Evolutionary conservation across 169 alveolate species (phyloP).

Genomic region (Eimeria praecox): DNA sequence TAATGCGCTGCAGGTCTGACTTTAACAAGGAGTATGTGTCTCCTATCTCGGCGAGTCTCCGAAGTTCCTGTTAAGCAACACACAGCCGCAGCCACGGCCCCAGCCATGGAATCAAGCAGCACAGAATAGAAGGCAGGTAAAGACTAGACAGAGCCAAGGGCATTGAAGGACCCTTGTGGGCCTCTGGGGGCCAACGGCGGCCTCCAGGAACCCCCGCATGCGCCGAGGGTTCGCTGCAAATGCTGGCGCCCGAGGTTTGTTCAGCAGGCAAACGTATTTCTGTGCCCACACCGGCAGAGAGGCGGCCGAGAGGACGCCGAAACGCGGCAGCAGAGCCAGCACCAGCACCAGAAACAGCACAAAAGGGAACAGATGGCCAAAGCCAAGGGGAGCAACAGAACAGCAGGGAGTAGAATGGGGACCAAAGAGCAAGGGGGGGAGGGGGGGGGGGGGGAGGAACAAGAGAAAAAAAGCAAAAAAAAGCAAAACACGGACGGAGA

Average conservation of each 20-base stretch:
- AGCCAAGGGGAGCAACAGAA: background rate
- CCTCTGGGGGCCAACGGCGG: background rate
- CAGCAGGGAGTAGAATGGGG: background rate
- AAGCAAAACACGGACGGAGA: background rate
- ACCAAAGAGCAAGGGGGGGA: background rate
- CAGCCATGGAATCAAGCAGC: background rate
- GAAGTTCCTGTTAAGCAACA: conserved; percentile 1
- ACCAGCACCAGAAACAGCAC: background rate
- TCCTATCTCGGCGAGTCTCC: background rate
- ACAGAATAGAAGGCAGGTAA: background rate
- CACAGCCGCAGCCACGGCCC: background rate
- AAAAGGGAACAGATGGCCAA: background rate
- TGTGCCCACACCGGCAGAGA: background rate
- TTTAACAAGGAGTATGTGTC: background rate
- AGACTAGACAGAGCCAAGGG: background rate
- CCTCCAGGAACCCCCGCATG: background rate
- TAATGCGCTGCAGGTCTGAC: conserved; percentile 15
- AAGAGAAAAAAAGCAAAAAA: background rate
- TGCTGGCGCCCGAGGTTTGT: background rate
- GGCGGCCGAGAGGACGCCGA: background rate
- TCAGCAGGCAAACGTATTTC: background rate
- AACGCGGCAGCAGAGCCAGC: background rate
- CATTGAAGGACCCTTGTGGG: background rate
- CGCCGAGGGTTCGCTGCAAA: background rate
- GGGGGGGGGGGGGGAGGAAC: background rate